Evolutionary conservation across 352 stramenopile species (phyloP).

Genomic region (Globisporangium iwayamae): DNA sequence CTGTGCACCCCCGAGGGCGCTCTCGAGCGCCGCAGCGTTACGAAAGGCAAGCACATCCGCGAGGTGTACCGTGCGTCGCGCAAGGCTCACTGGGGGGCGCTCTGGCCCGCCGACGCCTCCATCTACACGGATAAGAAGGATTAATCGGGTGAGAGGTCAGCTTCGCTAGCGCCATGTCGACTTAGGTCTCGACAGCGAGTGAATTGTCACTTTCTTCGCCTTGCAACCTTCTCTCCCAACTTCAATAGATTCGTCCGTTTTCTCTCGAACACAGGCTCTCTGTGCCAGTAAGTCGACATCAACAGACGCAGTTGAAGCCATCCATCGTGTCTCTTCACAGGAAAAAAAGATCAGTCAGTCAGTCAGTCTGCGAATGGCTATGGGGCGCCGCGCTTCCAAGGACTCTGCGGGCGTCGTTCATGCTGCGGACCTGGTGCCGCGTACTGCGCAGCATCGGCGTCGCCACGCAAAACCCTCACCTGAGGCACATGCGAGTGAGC

Average conservation of each 20-base stretch:
- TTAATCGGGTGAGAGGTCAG: background rate
- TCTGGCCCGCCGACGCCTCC: constrained; percentile 65
- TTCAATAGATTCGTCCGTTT: background rate
- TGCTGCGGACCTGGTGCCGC: background rate
- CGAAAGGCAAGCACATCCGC: constrained; percentile 65
- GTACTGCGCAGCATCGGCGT: background rate
- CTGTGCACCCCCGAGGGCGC: constrained; percentile 76
- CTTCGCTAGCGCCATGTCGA: background rate
- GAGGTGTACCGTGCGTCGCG: constrained; percentile 80
- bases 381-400: background rate
- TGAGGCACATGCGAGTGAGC: background rate
- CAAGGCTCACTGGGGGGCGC: constrained; percentile 78
- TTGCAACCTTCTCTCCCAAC: background rate
- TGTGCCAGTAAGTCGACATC: background rate
- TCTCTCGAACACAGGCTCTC: background rate
- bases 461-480: background rate
- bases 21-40: constrained; percentile 75
- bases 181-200: background rate
- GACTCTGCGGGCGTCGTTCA: constrained; percentile 2
- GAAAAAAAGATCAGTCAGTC: background rate
- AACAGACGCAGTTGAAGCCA: background rate
- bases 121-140: constrained; percentile 54
- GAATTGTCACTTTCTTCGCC: background rate
- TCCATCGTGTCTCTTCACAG: constrained; percentile 6
- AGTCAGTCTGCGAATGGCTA: background rate